Evolutionary conservation across 116 monocot species (phyloP).

Genomic region (Iris pallida): DNA sequence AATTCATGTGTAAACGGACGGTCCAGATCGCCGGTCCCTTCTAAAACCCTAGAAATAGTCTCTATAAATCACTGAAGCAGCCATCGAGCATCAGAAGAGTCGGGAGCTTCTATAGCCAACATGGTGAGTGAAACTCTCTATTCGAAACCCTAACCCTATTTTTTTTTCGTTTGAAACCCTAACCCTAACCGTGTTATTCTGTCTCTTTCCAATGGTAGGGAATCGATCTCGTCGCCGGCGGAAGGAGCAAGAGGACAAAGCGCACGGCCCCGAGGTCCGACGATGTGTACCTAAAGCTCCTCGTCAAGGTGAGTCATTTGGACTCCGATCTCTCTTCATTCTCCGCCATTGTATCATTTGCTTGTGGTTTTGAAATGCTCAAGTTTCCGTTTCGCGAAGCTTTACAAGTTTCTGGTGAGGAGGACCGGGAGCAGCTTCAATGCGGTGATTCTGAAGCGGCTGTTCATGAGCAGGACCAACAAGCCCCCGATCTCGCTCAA

Average conservation of each 20-base stretch:
- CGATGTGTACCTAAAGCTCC: conserved; percentile 28
- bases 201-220: background rate
- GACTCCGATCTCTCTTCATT: background rate
- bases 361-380: too few species aligned
- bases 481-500: conserved; percentile 45
- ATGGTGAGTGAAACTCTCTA: too few species aligned
- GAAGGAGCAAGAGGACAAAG: conserved; percentile 18
- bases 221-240: background rate
- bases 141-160: background rate
- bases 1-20: too few species aligned
- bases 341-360: too few species aligned
- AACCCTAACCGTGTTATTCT: background rate
- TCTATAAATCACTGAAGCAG: too few species aligned
- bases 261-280: conserved; percentile 21
- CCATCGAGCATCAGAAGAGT: too few species aligned
- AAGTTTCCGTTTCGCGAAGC: conserved; percentile 1
- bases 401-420: conserved; percentile 47
- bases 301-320: conserved; percentile 11
- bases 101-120: too few species aligned
- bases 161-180: background rate
- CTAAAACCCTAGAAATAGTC: too few species aligned
- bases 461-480: conserved; percentile 63
- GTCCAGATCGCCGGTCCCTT: too few species aligned
- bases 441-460: conserved; percentile 42
- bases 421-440: conserved; percentile 56